Evolutionary conservation across 148 eudicot species (phyloP), one percentile per base, ranked within the genome.

Genomic region (Heliamphora exappendiculata): DNA sequence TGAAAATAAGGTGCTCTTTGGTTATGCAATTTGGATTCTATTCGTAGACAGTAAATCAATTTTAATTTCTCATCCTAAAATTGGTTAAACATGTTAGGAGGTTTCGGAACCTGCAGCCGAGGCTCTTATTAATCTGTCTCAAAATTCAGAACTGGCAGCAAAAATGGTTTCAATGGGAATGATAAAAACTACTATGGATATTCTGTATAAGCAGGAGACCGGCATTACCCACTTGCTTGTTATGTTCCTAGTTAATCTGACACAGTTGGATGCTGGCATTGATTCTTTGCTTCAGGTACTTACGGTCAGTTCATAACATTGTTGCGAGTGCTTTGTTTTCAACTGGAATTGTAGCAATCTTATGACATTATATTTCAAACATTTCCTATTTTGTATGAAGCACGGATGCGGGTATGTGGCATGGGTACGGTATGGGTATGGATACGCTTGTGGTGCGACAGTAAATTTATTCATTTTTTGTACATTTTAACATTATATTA

Each of bases 171-270:
- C 89, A 20, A 79, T 81, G 83, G 90, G 87, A 82, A 84, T 92
- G 81, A 73, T 91, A 33, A 81, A 60, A 59, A 78, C 77, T 20
- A 82, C 81, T 28, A 89, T 95, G 99, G 96, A 87, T 67, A 76
- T 85, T 33, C 77, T 95, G 33, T 95, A 91, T 79, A 93, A 87
- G 85, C 83, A 86, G 64, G 94, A 82, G 41, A 78, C 86, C 45
- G 82, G 66, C 39, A 85, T 95, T 79, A 81, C 78, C 28, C 78
- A 73, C 47, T 84, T 91, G 76, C 87, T 95, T 77, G 90, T 89
- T 73, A 92, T 95, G 99, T 87, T 95, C 74, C 85, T 95, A 50
- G 94, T 95, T 72, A 95, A 95, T 85, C 97, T 95, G 70, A 95
- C 97, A 51, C 99, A 89, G 86, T 79, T 91, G 76, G 97, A 95